Conservation (phyloP, 768 basidiomycete species). For the Boletus sensibilis region DNA sequence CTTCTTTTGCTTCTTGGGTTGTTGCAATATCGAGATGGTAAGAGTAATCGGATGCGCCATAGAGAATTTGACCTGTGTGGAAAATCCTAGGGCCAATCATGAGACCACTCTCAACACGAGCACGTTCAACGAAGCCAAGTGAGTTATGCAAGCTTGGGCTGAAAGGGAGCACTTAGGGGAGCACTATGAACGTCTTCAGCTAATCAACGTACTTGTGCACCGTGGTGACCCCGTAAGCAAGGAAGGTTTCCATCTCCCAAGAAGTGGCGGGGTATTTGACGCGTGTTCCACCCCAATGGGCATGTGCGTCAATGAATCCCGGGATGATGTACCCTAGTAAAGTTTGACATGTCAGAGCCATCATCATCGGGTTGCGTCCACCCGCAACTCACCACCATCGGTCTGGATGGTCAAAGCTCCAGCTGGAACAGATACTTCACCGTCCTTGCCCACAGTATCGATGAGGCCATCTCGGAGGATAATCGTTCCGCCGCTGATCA, state of each 20-base stretch:
- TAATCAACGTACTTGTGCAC: slow-evolving; percentile 59
- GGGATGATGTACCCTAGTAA: slow-evolving; percentile 59
- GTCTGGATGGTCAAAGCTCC: slow-evolving; percentile 54
- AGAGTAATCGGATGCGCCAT: slow-evolving; percentile 46
- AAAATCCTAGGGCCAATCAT: slow-evolving; percentile 72
- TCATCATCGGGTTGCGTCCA: too few species aligned
- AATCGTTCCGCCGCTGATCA: slow-evolving; percentile 53
- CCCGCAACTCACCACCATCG: slow-evolving; percentile 50
- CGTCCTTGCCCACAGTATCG: slow-evolving; percentile 42
- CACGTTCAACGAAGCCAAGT: slow-evolving; percentile 62
- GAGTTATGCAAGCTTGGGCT: slow-evolving; percentile 68
- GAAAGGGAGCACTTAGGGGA: not conserved
- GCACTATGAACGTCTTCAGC: not conserved
- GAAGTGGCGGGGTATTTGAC: slow-evolving; percentile 59
- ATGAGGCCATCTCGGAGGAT: slow-evolving; percentile 59
- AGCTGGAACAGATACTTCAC: slow-evolving; percentile 33
- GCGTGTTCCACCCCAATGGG: slow-evolving; percentile 63
- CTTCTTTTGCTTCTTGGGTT: slow-evolving; percentile 60
- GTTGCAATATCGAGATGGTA: slow-evolving; percentile 65
- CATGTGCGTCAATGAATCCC: slow-evolving; percentile 76
- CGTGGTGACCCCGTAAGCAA: slow-evolving; percentile 75
- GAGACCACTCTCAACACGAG: slow-evolving; percentile 64
- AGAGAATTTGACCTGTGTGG: slow-evolving; percentile 63
- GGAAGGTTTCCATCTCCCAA: slow-evolving; percentile 75
- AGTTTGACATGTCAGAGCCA: slow-evolving; percentile 2